Evolutionary conservation across 2,329 filamentous ascomycete genomes (phyloP).

Genomic region (Grosmannia clavigera): DNA sequence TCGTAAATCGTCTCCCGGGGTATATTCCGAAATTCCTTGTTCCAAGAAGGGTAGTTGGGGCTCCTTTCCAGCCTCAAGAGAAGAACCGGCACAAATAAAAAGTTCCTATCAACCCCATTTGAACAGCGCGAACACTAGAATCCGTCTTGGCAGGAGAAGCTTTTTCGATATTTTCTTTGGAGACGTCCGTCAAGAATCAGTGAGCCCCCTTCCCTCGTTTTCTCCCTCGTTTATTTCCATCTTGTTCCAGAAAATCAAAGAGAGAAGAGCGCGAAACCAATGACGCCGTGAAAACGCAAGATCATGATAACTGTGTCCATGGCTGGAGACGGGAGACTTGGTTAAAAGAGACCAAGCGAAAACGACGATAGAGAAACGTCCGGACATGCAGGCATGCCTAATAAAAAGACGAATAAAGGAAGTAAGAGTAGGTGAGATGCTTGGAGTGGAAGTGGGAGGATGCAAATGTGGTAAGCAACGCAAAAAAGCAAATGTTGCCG

Average conservation of each 20-base stretch:
- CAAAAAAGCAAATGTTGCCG: neutral
- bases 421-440: neutral
- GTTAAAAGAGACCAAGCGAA: constrained; percentile 1
- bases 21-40: constrained; percentile 14
- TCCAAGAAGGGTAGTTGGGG: constrained; percentile 5
- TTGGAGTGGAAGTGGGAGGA: neutral
- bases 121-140: constrained; percentile 3
- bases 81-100: constrained; percentile 1
- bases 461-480: neutral
- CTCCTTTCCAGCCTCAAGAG: constrained; percentile 2
- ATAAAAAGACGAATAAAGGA: neutral
- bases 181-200: constrained; percentile 6
- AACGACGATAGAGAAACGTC: neutral
- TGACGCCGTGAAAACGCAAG: constrained; percentile 16
- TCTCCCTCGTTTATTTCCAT: constrained; percentile 12
- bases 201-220: constrained; percentile 7
- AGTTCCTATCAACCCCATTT: constrained; percentile 6
- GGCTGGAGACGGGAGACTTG: constrained; percentile 2
- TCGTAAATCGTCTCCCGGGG: constrained; percentile 12
- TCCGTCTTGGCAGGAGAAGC: constrained; percentile 1
- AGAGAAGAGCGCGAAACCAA: constrained; percentile 15
- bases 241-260: constrained; percentile 17
- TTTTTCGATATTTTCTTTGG: constrained; percentile 1
- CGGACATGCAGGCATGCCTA: neutral
- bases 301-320: constrained; percentile 9